Conservation (phyloP, 2,329 filamentous ascomycete species). For the Colletotrichum salicis region DNA sequence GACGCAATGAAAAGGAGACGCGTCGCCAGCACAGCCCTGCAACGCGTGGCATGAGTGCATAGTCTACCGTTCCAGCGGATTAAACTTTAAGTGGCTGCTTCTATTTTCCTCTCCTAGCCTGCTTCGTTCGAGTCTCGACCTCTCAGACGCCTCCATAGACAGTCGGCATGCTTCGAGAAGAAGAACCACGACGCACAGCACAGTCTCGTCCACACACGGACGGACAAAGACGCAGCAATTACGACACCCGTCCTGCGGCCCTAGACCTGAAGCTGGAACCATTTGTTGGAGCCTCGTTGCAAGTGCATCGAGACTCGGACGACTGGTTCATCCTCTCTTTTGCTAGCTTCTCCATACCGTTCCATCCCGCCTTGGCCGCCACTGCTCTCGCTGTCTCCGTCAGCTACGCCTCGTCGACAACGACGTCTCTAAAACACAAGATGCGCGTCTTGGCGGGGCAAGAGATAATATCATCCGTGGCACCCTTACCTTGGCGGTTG, state of each 20-base stretch:
- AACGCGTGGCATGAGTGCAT: conserved; percentile 6
- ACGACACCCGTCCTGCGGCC: background rate
- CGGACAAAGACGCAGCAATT: conserved; percentile 1
- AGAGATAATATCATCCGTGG: background rate
- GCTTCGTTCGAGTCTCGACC: background rate
- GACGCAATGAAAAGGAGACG: background rate
- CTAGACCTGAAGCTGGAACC: background rate
- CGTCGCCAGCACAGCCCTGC: conserved; percentile 11
- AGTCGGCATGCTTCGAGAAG: conserved; percentile 24
- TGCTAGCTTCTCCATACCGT: background rate
- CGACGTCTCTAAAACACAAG: conserved; percentile 8
- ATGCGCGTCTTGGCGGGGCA: conserved; percentile 17
- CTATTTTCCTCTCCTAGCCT: background rate
- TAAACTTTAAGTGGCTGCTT: conserved; percentile 18
- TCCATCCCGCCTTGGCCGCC: background rate
- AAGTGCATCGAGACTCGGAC: conserved; percentile 7
- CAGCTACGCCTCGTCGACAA: background rate
- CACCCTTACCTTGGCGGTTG: background rate
- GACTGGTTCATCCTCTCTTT: conserved; percentile 30
- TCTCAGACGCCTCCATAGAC: background rate
- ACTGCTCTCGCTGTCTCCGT: background rate
- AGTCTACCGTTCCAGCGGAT: conserved; percentile 4
- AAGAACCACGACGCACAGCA: background rate
- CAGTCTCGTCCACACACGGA: background rate
- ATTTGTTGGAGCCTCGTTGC: background rate